Base-by-base conservation (phyloP, 1,139 yeast genomes). In the Blastobotrys petasosporus region DNA sequence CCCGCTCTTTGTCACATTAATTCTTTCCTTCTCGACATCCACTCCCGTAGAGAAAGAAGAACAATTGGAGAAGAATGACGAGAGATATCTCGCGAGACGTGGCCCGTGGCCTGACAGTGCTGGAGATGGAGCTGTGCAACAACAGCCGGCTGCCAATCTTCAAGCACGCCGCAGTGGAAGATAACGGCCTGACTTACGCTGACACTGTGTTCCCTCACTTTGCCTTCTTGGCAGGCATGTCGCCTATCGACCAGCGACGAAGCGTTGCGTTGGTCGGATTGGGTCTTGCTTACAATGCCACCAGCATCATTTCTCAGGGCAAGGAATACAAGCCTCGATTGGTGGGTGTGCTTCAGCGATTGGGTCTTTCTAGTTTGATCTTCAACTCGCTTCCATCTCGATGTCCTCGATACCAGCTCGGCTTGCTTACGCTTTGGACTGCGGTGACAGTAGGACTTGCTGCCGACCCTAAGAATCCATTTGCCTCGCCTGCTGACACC, bases 121-220 rank as follows among this genome's bases (percentile, higher is more conserved):
- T 65, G n/a, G 70, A 67, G 46, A 65, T 65, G 69, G 67, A 64
- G 52, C 50, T 57, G 4, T 61, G 59, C 31, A 63, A 65, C 45
- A 54, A 56, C 17, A 52, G 60, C 29, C 53, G 52, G 17, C 47
- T 55, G 36, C 40, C 54, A 13, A 41, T 54, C n/a, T 51, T 62
- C 23, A 47, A 51, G 16, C 69, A 65, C 48, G 65, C 68, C 5
- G 47, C 53, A 10, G 55, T 61, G n/a, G 58, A 57, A 2, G 57
- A 54, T 23, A 56, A 56, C 42, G 44, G 52, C 15, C 48, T 66
- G 39, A 58, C 61, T 17, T 64, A 63, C 49, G 68, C 68, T 16
- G 70, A 65, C 50, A 64, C 70, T 2, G 58, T 67, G n/a, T 62
- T 65, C 52, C 71, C 71, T 5, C 55, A 65, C 32, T 64, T 66